Percentiles rank a stretch among this genome's conserved stretches.
phyloP scores from a whole-genome alignment of 2,329 filamentous ascomycete genomes.

The Ophiognomonia clavigignenti-juglandacearum region DNA sequence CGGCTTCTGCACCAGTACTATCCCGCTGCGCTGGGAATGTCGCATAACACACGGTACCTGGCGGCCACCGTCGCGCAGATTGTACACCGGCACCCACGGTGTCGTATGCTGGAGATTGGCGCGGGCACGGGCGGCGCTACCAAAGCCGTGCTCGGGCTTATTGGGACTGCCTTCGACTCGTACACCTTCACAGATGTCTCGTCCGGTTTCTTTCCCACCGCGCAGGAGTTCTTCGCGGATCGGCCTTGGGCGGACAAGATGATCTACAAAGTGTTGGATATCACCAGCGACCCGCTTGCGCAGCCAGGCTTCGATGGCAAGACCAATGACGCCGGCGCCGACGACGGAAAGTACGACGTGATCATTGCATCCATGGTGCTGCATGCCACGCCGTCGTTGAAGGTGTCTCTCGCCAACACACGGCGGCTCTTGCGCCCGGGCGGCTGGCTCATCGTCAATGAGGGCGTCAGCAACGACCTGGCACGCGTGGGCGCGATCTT shows the following conservation, averaged over 20 bases:
- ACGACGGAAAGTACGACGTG: too few species aligned
- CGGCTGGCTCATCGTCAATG: constrained; percentile 27
- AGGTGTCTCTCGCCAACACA: constrained; percentile 20
- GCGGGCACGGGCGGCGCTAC: constrained; percentile 37
- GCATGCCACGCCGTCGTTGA: constrained; percentile 20
- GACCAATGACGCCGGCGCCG: too few species aligned
- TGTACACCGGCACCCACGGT: constrained; percentile 20
- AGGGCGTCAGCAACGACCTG: constrained; percentile 1
- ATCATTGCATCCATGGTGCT: constrained; percentile 26
- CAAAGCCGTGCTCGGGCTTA: constrained; percentile 23
- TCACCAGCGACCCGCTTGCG: constrained; percentile 20
- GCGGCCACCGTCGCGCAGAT: constrained; percentile 28
- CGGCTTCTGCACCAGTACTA: not conserved
- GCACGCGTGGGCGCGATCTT: not conserved
- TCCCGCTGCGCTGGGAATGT: too few species aligned
- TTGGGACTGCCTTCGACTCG: constrained; percentile 26
- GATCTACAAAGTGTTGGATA: constrained; percentile 19
- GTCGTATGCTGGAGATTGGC: constrained; percentile 28
- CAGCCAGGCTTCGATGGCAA: constrained; percentile 28
- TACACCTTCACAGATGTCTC: constrained; percentile 32
- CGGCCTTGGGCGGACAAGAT: not conserved
- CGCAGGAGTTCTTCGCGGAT: not conserved
- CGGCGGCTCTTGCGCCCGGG: constrained; percentile 27
- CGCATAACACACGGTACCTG: constrained; percentile 18
- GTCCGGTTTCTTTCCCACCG: constrained; percentile 10